Evolutionary conservation across 1,284 basidiomycete species (phyloP), one percentile per base, ranked within the genome.

Genomic region (Vanrija sp.): DNA sequence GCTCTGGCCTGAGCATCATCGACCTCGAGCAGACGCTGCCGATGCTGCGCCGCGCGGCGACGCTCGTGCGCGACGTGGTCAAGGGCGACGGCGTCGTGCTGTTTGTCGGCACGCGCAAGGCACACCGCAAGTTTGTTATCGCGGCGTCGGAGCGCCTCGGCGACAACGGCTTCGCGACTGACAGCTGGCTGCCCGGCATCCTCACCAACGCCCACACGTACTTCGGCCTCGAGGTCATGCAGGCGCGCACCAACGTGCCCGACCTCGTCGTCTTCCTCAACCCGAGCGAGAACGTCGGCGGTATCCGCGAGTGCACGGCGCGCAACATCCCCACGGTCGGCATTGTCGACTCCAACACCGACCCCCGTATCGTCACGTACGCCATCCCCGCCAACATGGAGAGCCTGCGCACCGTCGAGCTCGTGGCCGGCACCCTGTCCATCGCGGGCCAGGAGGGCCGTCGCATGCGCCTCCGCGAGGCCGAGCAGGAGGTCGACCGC

Each of bases 361-460:
- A 99, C 77, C 96, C 96, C 6, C 86, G 96, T 18, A 82, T 93
- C 38, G 94, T 98, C 57, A 98, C 97, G 82, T 98, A 98, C 77
- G 88, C 96, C 38, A 97, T 99, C 67, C 95, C 94, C 1, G 94
- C 91, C 39, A 99, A 98, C 76, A 64, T 70, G 57, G 95, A 98
- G 72, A 73, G 71, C 71, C 83, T 88, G 9, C 84, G 93, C 51
- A 89, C 91, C 18, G 88, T 91, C 44, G 94, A 98, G 71, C 80
- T 99, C 38, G 83, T 99, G 60, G 85, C 88, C 3, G 94, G 93
- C 23, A 85, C 98, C 8, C 80, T 99, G 51, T 91, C 91, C 64
- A 84, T 96, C 63, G 96, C 96, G 0, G 96, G 92, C 5, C 81
- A 85, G 64, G 89, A 94, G 71, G 93, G 93, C 38, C 57, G 73